Percentiles rank a stretch among this genome's conserved stretches.
These are phyloP conservation scores for Puccinia brachypodii DNA, from an alignment of 1,284 basidiomycete species.

Conservation along the genomic window DNA sequence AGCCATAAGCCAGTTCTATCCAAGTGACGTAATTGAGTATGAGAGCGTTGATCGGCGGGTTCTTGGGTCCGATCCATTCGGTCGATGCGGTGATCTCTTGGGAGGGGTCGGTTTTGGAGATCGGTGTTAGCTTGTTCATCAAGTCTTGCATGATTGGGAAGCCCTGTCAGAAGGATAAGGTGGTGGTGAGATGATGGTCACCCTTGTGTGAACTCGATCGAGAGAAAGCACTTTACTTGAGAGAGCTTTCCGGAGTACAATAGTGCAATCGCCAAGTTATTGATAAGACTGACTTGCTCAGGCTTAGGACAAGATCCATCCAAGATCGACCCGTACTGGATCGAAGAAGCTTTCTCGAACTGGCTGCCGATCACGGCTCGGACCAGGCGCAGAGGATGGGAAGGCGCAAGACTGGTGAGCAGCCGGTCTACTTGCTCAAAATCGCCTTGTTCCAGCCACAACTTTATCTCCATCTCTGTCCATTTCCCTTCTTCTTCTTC, in stretches of 20 bases:
- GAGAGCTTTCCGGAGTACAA: constrained; percentile 22
- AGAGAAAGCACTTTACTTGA: neutral
- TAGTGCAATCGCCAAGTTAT: constrained; percentile 4
- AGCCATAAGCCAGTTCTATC: constrained; percentile 3
- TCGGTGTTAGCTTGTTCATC: constrained; percentile 1
- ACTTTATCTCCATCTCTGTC: neutral
- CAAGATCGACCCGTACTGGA: neutral
- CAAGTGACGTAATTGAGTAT: constrained; percentile 4
- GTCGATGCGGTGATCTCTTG: neutral
- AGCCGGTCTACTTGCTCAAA: neutral
- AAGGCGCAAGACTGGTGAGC: neutral
- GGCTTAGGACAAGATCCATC: neutral
- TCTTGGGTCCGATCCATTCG: neutral
- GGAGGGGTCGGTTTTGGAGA: neutral
- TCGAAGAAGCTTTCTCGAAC: neutral
- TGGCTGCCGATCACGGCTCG: neutral
- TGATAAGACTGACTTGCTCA: neutral
- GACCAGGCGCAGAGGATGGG: constrained; percentile 4
- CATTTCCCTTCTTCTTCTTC: neutral
- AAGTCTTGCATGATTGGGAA: constrained; percentile 1
- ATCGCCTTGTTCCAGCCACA: neutral
- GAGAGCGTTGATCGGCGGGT: neutral
- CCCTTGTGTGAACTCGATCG: neutral
- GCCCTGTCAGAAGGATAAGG: neutral
- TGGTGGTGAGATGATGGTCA: neutral